Evolutionary conservation across 148 eudicot genomes (phyloP).

Genomic region (Rhododendron williamsianum): DNA sequence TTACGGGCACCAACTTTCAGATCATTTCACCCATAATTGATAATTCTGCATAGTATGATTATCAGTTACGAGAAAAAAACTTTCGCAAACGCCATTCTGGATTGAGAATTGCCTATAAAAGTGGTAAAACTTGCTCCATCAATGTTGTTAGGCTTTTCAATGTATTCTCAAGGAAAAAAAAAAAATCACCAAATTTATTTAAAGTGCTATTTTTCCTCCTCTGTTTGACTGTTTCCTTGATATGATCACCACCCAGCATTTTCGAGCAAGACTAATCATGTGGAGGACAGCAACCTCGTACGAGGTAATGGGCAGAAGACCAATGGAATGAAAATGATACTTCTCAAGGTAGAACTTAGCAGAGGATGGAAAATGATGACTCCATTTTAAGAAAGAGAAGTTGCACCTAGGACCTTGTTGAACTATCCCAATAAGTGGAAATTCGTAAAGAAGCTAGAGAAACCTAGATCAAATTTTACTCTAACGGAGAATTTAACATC

Average conservation of each 20-base stretch:
- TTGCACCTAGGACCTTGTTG: not conserved
- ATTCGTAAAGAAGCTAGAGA: not conserved
- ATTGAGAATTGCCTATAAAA: not conserved
- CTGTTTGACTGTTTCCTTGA: not conserved
- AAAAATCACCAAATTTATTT: not conserved
- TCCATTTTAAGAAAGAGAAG: not conserved
- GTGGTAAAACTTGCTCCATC: not conserved
- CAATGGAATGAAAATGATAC: not conserved
- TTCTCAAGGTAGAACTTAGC: conserved; percentile 1
- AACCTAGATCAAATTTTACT: not conserved
- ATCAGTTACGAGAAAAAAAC: not conserved
- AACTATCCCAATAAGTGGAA: not conserved
- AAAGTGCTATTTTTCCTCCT: not conserved
- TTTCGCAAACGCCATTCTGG: not conserved
- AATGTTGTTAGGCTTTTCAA: not conserved
- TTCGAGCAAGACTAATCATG: not conserved
- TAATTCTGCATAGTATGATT: not conserved
- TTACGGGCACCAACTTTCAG: too few relatives aligned
- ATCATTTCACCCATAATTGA: not conserved
- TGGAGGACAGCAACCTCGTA: too few relatives aligned
- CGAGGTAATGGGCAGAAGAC: not conserved
- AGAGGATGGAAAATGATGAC: not conserved
- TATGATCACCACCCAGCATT: not conserved
- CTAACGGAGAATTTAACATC: not conserved
- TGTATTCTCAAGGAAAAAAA: not conserved